Evolutionary conservation across 129 eudicot genomes (phyloP), one percentile per base, ranked within the genome.

Genomic region (Escallonia rubra): DNA sequence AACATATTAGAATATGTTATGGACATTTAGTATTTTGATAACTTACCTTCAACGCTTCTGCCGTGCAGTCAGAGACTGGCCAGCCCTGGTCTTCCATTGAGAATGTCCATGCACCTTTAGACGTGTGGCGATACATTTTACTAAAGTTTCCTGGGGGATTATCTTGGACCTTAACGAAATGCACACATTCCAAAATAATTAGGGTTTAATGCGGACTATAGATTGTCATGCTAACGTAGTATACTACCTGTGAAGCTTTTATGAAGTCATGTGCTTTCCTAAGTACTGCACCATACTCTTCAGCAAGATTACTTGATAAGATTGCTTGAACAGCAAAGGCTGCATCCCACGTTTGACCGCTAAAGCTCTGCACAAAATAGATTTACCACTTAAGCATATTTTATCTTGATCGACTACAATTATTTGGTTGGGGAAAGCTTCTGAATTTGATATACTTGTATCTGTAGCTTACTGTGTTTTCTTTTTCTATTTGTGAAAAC

Each of bases 51-150:
- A 89, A 78, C 9, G 84, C 96, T 81, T 89, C 93, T 1, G 87
- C 84, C 3, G 96, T 86, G 72, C 96, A 89, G 66, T 89, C 96
- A 10, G 96, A 83, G 12, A 81, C 96, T 72, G 68, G 85, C 96
- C 80, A 89, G 38, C 93, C 93, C 0, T 86, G 87, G 55, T 83
- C 90, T 68, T 71, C 76, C 12, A 69, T 81, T 6, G 93, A 81
- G 69, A 86, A 89, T 10, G 96, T 74, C 96, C 93, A 89, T 0
- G 77, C 82, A 4, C 96, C 93, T 81, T 89, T 89, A 15, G 78
- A 66, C 10, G 53, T 76, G 70, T 89, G 90, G 57, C 90, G 63
- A 59, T 77, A 86, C 91, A 80, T 81, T 61, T 70, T 67, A 3
- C 47, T 49, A 38, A 61, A 80, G 69, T 85, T 73, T 44, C 91